These are phyloP conservation scores for Komagataella mondaviorum DNA, from an alignment of 805 yeast genomes.

Conservation along the genomic window DNA sequence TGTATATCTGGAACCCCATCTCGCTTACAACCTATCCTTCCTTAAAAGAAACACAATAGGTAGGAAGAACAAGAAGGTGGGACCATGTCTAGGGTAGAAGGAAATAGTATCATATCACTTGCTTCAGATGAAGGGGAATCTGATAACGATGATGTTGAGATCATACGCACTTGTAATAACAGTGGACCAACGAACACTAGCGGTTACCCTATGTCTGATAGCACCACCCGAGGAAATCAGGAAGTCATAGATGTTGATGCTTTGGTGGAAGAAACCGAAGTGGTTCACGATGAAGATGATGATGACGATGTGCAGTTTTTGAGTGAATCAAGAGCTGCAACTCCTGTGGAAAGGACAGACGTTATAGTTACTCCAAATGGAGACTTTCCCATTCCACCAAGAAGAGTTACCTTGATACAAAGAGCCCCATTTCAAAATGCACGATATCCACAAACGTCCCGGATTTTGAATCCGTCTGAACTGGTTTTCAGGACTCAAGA, in stretches of 20 bases:
- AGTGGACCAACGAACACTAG: background rate
- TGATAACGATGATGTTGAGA: conserved; percentile 6
- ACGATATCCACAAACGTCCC: background rate
- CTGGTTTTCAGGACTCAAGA: background rate
- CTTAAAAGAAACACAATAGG: background rate
- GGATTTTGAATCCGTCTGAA: background rate
- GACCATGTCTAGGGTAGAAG: background rate
- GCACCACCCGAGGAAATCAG: background rate
- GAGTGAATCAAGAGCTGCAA: background rate
- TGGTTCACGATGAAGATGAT: background rate
- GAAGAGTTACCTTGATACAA: background rate
- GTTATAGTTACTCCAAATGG: background rate
- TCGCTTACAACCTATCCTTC: background rate
- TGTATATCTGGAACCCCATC: background rate
- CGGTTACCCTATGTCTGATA: background rate
- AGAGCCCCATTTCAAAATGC: background rate
- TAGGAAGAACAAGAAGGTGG: background rate
- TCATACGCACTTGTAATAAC: conserved; percentile 1
- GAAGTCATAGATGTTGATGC: background rate
- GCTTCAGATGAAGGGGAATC: conserved; percentile 2
- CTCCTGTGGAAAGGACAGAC: background rate
- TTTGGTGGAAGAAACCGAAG: background rate
- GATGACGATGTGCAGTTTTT: background rate
- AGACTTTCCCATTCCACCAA: background rate
- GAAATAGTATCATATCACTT: conserved; percentile 1